Conservation (phyloP, 2,329 filamentous ascomycete species). For the Penicillium concentricum region DNA sequence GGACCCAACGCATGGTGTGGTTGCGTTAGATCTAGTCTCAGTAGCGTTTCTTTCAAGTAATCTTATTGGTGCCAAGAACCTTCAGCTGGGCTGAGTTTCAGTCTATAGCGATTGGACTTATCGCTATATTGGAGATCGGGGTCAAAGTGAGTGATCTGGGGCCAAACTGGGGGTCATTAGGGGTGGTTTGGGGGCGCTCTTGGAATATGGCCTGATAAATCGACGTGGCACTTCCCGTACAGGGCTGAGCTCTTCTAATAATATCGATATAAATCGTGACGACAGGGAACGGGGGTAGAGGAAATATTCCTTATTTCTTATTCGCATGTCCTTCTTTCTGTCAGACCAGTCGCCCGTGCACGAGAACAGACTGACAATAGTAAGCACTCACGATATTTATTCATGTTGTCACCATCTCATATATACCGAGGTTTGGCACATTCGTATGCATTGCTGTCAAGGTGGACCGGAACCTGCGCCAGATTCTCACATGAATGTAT, state of each 20-base stretch:
- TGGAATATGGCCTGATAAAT: neutral
- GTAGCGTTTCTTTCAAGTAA: neutral
- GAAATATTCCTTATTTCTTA: neutral
- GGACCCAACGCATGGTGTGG: neutral
- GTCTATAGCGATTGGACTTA: neutral
- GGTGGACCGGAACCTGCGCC: neutral
- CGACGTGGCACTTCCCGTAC: neutral
- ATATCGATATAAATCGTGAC: neutral
- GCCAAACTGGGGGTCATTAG: neutral
- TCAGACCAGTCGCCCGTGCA: neutral
- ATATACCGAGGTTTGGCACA: neutral
- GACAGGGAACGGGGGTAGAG: neutral
- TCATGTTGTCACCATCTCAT: neutral
- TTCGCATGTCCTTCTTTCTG: neutral
- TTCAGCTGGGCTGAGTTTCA: neutral
- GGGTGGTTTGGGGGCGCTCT: neutral
- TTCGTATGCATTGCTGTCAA: neutral
- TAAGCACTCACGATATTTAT: no score
- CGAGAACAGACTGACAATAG: no score
- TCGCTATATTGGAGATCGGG: slow-evolving; percentile 1
- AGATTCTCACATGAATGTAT: no score
- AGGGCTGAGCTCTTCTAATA: neutral
- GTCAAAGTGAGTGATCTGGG: neutral
- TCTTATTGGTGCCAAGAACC: neutral
- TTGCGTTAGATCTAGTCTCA: neutral